Evolutionary conservation across 164 flowering plant species (phyloP), one percentile per base, ranked within the genome.

Genomic region (Macadamia integrifolia): DNA sequence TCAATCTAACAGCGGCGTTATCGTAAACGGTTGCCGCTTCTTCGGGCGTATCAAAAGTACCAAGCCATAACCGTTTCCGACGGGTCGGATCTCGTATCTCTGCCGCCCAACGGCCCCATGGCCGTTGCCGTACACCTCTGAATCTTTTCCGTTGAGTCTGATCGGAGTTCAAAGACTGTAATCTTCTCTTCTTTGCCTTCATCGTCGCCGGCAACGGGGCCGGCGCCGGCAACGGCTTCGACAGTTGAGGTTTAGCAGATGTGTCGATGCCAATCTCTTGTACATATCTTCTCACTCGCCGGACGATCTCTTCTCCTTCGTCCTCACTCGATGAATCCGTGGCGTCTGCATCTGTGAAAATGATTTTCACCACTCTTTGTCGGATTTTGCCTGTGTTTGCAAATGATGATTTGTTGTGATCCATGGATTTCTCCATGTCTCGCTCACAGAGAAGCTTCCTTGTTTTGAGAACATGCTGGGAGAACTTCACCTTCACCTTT

Each of bases 51-150:
- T 85, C 83, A 72, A 69, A 88, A 28, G 93, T 88, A 0, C 93
- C 93, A 2, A 88, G 84, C 93, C 93, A 88, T 7, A 88, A 52
- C 52, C 93, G 80, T 55, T 82, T 85, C 3, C 86, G 42, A 1
- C 65, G 74, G 12, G 55, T 58, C 64, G 89, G 87, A 72, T 88
- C 93, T 1, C 91, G 87, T 60, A 88, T 88, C 85, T 88, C 93
- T 1, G 91, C 91, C 0, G 93, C 93, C 87, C 88, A 88, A 3
- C 77, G 61, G 1, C 93, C 91, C 93, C 93, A 88, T 6, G 91
- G 93, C 59, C 93, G 60, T 71, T 74, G 87, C 6, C 91, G 72
- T 0, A 88, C 93, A 8, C 93, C 93, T 31, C 83, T 60, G 57
- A 53, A 53, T 14, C 57, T 53, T 14, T 53, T 53, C 57, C 0